These are phyloP conservation scores for Pilobolus umbonatus DNA, from an alignment of 192 early-diverging fungal species.

Conservation along the genomic window DNA sequence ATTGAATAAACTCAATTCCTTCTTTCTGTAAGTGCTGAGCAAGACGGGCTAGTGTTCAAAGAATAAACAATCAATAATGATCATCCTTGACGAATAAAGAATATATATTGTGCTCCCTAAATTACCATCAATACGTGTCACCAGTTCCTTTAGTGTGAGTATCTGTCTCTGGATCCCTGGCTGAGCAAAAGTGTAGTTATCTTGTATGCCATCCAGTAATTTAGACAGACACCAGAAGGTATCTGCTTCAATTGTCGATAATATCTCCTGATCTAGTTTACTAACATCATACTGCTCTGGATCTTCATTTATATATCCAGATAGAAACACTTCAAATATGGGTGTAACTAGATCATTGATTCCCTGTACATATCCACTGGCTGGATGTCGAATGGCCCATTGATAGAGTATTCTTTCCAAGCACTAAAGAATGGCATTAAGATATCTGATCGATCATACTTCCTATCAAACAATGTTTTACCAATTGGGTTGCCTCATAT, in stretches of 20 bases:
- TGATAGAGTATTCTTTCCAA: constrained; percentile 91
- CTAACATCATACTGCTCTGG: constrained; percentile 51
- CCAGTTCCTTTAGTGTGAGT: constrained; percentile 81
- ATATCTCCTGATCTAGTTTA: constrained; percentile 41
- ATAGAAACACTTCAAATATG: constrained; percentile 90
- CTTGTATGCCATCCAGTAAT: constrained; percentile 96
- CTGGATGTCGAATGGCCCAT: constrained; percentile 97
- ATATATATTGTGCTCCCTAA: background rate
- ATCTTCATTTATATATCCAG: constrained; percentile 58
- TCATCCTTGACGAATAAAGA: background rate
- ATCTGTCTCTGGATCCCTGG: constrained; percentile 95
- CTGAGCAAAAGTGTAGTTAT: constrained; percentile 97
- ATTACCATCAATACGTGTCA: constrained; percentile 85
- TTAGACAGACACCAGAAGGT: constrained; percentile 96
- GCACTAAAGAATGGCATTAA: constrained; percentile 42
- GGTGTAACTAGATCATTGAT: constrained; percentile 98
- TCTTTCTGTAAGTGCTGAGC: constrained; percentile 79
- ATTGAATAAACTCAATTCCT: constrained; percentile 96
- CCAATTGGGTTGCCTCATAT: constrained; percentile 72
- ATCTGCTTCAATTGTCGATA: constrained; percentile 87
- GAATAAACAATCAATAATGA: background rate
- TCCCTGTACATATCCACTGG: constrained; percentile 98
- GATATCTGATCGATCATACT: background rate
- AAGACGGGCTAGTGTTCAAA: constrained; percentile 54
- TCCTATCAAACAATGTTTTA: constrained; percentile 22